Percentiles rank a stretch among this genome's conserved stretches.
phyloP scores from a whole-genome alignment of 352 stramenopile species.

The Thalassiosira allenii region DNA sequence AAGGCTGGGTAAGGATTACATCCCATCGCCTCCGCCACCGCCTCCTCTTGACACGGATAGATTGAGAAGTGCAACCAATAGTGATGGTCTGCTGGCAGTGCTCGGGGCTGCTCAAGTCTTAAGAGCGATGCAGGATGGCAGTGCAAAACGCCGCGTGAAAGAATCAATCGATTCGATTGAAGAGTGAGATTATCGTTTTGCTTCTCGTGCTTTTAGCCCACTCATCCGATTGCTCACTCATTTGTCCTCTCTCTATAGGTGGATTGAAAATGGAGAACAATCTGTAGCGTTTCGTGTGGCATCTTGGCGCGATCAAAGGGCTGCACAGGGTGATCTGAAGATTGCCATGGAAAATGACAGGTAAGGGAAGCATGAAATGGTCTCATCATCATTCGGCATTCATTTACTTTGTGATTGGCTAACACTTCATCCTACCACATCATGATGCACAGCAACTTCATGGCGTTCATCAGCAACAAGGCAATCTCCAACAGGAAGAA shows the following conservation, averaged over 20 bases:
- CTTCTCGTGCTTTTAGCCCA: background rate
- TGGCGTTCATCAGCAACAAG: constrained; percentile 86
- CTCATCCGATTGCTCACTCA: background rate
- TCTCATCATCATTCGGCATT: too few species aligned
- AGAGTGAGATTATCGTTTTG: constrained; percentile 60
- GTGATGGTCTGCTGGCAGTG: constrained; percentile 84
- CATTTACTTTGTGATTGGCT: too few species aligned
- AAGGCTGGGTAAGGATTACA: constrained; percentile 32
- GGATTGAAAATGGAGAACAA: constrained; percentile 82
- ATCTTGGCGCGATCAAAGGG: constrained; percentile 81
- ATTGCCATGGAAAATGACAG: constrained; percentile 80
- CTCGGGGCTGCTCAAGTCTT: constrained; percentile 83
- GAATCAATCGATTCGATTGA: constrained; percentile 81
- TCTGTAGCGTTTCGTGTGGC: constrained; percentile 83
- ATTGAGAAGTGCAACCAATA: constrained; percentile 82
- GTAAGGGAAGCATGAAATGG: too few species aligned
- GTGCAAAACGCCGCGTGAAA: constrained; percentile 71
- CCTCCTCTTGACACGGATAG: constrained; percentile 85
- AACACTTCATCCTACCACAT: too few species aligned
- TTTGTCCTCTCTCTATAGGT: constrained; percentile 53
- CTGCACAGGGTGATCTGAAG: constrained; percentile 83
- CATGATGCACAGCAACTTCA: constrained; percentile 81
- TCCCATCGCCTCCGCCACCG: constrained; percentile 69
- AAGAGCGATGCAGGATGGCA: constrained; percentile 82
- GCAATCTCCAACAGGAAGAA: constrained; percentile 82